These are phyloP conservation scores for Pythium scleroteichum DNA, from an alignment of 352 stramenopile species.

Conservation along the genomic window DNA sequence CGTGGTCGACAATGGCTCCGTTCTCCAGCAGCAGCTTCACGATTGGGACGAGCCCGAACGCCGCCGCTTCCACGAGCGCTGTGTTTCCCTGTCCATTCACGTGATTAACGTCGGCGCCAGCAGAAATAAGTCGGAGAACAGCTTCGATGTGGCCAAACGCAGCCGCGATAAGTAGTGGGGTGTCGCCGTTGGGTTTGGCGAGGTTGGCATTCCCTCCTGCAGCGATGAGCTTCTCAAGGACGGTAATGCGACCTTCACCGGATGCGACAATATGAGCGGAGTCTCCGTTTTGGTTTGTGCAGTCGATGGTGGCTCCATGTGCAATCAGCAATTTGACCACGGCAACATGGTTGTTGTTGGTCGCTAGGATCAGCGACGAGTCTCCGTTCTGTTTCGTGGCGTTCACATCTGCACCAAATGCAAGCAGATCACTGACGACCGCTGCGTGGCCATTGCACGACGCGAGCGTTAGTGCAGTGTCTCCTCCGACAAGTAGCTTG, in stretches of 20 bases:
- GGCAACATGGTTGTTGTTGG: background rate
- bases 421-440: background rate
- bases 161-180: background rate
- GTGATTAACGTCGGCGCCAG: constrained; percentile 3
- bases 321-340: background rate
- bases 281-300: background rate
- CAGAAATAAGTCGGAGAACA: background rate
- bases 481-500: background rate
- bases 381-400: background rate
- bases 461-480: background rate
- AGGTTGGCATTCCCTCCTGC: constrained; percentile 2
- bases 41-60: background rate
- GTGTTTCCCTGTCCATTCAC: background rate
- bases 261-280: too few relatives aligned
- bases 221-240: background rate
- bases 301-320: background rate
- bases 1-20: constrained; percentile 2
- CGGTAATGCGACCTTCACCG: background rate
- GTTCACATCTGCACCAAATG: background rate
- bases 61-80: background rate
- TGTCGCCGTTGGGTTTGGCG: background rate
- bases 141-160: background rate
- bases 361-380: too few relatives aligned
- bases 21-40: background rate
- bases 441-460: background rate